A percentile compares a stretch with the other conserved stretches of the same genome.
Evolutionary conservation across 495 filamentous ascomycete species (phyloP).

Genomic region (Collariella sp.): DNA sequence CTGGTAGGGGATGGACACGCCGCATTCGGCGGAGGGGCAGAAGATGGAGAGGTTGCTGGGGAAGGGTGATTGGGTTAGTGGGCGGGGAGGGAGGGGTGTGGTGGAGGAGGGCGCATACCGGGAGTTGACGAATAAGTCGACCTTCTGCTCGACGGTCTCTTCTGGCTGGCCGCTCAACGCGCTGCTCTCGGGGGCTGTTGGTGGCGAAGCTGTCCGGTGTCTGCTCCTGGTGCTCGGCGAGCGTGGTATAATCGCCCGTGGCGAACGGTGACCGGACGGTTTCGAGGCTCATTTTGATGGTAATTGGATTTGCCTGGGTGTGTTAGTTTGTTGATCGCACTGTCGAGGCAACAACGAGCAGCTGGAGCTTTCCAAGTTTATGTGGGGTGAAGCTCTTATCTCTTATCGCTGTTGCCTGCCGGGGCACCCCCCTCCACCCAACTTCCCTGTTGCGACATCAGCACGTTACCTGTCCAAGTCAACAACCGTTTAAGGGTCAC

Average conservation of each 20-base stretch:
- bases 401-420: constrained; percentile 16
- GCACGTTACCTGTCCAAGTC: too few species aligned
- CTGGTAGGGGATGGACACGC: constrained; percentile 79
- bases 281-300: constrained; percentile 29
- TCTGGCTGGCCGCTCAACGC: constrained; percentile 29
- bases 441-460: too few species aligned
- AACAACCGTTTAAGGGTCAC: too few species aligned
- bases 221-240: constrained; percentile 71
- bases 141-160: constrained; percentile 34
- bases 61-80: constrained; percentile 9
- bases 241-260: constrained; percentile 53
- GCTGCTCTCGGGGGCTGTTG: constrained; percentile 26
- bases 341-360: too few species aligned
- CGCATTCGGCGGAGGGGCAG: constrained; percentile 48
- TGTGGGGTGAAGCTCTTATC: constrained; percentile 18
- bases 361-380: constrained; percentile 15
- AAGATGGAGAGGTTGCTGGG: constrained; percentile 65
- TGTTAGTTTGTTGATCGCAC: too few species aligned
- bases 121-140: constrained; percentile 73
- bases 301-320: too few species aligned
- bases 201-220: constrained; percentile 69
- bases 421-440: too few species aligned
- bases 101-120: constrained; percentile 45
- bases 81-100: background rate
- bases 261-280: constrained; percentile 36